A percentile compares a stretch with the other conserved stretches of the same genome.
phyloP scores from a whole-genome alignment of 306 rosid genomes.

The Trichosanthes cucumerina region DNA sequence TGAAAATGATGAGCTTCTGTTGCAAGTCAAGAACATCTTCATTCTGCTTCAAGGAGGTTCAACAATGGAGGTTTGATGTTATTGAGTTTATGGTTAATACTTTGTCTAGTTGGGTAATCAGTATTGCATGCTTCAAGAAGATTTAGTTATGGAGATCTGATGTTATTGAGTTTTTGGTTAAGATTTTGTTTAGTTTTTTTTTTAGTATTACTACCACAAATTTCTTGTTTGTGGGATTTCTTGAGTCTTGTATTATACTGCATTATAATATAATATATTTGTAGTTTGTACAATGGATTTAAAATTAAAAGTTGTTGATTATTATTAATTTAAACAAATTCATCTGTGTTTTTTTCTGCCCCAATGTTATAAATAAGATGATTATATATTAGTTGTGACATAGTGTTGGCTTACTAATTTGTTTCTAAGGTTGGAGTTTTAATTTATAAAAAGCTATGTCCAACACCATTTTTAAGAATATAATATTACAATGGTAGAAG shows the following conservation, averaged over 20 bases:
- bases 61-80: background rate
- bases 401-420: background rate
- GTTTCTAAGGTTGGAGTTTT: no score
- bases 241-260: background rate
- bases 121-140: background rate
- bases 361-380: background rate
- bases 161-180: background rate
- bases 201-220: background rate
- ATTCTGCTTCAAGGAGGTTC: background rate
- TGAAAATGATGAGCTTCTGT: background rate
- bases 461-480: no score
- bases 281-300: background rate
- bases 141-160: background rate
- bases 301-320: background rate
- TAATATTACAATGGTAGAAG: no score
- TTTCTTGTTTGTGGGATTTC: background rate
- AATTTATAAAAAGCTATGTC: no score
- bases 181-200: background rate
- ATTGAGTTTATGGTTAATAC: background rate
- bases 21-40: background rate
- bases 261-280: background rate
- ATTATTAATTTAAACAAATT: background rate
- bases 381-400: background rate
- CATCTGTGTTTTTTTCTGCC: background rate
- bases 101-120: background rate